A percentile compares a stretch with the other conserved stretches of the same genome.
These are phyloP conservation scores for Crithidia brevicula DNA, from an alignment of 208 protist species.

Conservation along the genomic window DNA sequence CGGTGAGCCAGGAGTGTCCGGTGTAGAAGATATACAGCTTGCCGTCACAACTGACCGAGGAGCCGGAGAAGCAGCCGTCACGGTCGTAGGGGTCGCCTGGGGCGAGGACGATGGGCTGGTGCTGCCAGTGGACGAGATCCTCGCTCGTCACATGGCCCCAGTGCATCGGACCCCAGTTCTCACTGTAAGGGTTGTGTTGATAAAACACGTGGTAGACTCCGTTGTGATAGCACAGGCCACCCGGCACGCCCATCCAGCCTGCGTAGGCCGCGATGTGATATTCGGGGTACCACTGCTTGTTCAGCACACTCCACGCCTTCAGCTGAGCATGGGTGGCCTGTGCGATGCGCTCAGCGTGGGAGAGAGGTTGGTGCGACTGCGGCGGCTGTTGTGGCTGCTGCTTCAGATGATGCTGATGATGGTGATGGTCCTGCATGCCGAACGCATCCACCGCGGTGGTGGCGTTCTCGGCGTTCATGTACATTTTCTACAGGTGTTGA, in stretches of 20 bases:
- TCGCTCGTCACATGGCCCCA: constrained; percentile 51
- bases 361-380: not conserved
- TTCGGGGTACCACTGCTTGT: constrained; percentile 43
- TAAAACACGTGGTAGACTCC: constrained; percentile 53
- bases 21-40: constrained; percentile 62
- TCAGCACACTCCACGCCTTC: constrained; percentile 24
- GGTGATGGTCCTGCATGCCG: not conserved
- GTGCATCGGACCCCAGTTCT: constrained; percentile 60
- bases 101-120: constrained; percentile 43
- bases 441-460: not conserved
- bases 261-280: constrained; percentile 46
- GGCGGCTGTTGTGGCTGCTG: not conserved
- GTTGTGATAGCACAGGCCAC: constrained; percentile 45
- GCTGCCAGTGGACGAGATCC: constrained; percentile 52
- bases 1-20: constrained; percentile 41
- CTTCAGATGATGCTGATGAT: not conserved
- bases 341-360: constrained; percentile 27
- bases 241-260: constrained; percentile 53
- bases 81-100: constrained; percentile 43
- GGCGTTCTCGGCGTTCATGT: not conserved
- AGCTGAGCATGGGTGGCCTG: constrained; percentile 11
- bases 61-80: constrained; percentile 65
- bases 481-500: too few species aligned
- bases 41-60: constrained; percentile 38
- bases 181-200: constrained; percentile 50